Conservation (phyloP, 768 basidiomycete genomes). For the Suillus decipiens region DNA sequence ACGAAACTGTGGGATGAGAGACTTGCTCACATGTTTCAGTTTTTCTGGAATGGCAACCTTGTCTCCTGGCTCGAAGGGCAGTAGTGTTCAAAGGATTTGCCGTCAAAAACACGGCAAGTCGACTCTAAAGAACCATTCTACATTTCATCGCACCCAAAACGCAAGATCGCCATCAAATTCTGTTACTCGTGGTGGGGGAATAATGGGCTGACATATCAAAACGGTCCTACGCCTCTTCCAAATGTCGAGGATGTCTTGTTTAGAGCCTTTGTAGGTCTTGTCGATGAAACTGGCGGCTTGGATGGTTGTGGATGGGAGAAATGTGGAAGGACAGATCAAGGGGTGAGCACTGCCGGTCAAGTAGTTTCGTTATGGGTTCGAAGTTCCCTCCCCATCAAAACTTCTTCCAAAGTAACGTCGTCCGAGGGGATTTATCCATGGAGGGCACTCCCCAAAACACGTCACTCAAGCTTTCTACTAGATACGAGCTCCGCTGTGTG, state of each 20-base stretch:
- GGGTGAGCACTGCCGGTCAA: slow-evolving; percentile 92
- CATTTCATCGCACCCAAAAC: slow-evolving; percentile 67
- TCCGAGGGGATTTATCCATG: neutral
- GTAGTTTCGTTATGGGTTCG: slow-evolving; percentile 91
- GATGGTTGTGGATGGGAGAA: slow-evolving; percentile 89
- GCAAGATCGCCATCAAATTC: slow-evolving; percentile 94
- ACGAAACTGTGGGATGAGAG: neutral
- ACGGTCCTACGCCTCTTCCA: slow-evolving; percentile 67
- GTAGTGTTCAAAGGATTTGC: neutral
- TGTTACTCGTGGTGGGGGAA: slow-evolving; percentile 93
- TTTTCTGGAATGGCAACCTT: neutral
- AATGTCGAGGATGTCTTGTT: slow-evolving; percentile 93
- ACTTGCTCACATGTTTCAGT: neutral
- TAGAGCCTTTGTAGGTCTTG: slow-evolving; percentile 72
- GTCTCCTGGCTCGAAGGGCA: neutral
- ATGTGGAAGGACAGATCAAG: slow-evolving; percentile 93
- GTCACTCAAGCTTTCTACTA: neutral
- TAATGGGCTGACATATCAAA: slow-evolving; percentile 85
- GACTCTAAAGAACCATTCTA: slow-evolving; percentile 48
- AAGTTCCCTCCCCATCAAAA: slow-evolving; percentile 52
- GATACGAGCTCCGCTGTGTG: neutral
- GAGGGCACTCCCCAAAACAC: neutral
- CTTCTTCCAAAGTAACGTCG: neutral
- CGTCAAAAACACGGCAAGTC: slow-evolving; percentile 21
- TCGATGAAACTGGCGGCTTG: slow-evolving; percentile 71